Conservation (phyloP, 2,329 filamentous ascomycete genomes). For the Metarhizium anisopliae region DNA sequence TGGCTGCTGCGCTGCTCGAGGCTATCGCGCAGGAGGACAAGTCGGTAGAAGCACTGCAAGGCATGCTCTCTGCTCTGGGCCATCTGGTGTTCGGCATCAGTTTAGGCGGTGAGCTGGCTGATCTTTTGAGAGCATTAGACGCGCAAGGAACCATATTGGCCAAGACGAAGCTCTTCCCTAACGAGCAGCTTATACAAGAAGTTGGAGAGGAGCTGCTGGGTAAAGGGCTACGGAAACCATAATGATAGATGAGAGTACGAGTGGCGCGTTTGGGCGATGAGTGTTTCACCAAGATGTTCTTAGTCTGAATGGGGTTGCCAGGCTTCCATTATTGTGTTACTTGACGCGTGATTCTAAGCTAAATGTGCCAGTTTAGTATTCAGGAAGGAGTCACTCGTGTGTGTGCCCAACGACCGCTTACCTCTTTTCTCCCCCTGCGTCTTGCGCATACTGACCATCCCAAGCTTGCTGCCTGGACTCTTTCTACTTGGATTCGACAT, state of each 20-base stretch:
- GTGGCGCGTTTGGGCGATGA: background rate
- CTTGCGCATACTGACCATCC: no score
- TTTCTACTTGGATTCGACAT: background rate
- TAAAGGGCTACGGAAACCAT: conserved; percentile 35
- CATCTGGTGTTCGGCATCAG: conserved; percentile 65
- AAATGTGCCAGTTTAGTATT: background rate
- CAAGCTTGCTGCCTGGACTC: no score
- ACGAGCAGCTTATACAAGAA: conserved; percentile 47
- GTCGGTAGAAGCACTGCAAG: conserved; percentile 65
- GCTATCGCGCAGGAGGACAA: conserved; percentile 50
- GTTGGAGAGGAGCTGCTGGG: conserved; percentile 43
- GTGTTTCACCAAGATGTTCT: background rate
- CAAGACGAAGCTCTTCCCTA: conserved; percentile 48
- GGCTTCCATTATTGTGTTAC: background rate
- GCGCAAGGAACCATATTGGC: conserved; percentile 53
- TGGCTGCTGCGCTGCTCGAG: conserved; percentile 74
- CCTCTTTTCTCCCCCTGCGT: no score
- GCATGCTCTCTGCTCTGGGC: conserved; percentile 67
- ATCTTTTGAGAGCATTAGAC: conserved; percentile 71
- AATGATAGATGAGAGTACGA: background rate
- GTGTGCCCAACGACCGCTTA: background rate
- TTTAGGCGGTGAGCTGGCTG: conserved; percentile 64
- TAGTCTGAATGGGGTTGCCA: background rate
- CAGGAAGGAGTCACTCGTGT: background rate
- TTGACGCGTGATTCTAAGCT: background rate